Base-by-base conservation (phyloP, 176 grass and related monocot genomes). In the Raddia distichophylla region DNA sequence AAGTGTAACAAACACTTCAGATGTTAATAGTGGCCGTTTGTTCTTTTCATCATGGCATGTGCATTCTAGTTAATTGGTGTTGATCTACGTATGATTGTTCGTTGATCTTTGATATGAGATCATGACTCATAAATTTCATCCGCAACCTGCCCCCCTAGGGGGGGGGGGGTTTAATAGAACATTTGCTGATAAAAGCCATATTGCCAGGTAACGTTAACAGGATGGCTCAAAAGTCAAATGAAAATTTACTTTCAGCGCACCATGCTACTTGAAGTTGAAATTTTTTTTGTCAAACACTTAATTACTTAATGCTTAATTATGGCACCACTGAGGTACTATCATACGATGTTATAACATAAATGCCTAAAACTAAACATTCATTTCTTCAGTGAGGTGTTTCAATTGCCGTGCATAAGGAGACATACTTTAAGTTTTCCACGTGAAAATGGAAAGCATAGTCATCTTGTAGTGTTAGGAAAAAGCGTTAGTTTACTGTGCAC, bases 241-340 rank as follows among this genome's bases (percentile, higher is more conserved):
- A 37, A 34, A 17, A 72, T 69, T 49, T 81, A 86, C 11, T 68
- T 73, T 73, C 16, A 65, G 46, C 50, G 9, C 22, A 19, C 6
- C 58, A 73, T 71, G 42, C 65, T 73, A 56, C 75, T 34, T 79
- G 75, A 32, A n/a, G 27, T 49, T 67, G 61, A 51, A 57, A 51
- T 4, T 4, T 53, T 51, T 5, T 59, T 27, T 27, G 22, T 75
- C 45, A 82, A 53, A 63, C 56, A 7, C 60, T 42, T 76, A 55
- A 63, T 63, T 86, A 12, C 50, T 35, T 57, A 17, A 14, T 6
- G 66, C 50, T 19, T 57, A 17, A 14, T 6, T 74, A 17, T 47
- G 40, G 58, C 8, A 37, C 48, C 50, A 48, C 60, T 35, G 7
- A 18, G 56, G 49, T 80, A 20, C 60, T 64, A 80, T 45, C 50